phyloP scores from a whole-genome alignment of 495 filamentous ascomycete species.

The Lindgomyces ingoldianus region DNA sequence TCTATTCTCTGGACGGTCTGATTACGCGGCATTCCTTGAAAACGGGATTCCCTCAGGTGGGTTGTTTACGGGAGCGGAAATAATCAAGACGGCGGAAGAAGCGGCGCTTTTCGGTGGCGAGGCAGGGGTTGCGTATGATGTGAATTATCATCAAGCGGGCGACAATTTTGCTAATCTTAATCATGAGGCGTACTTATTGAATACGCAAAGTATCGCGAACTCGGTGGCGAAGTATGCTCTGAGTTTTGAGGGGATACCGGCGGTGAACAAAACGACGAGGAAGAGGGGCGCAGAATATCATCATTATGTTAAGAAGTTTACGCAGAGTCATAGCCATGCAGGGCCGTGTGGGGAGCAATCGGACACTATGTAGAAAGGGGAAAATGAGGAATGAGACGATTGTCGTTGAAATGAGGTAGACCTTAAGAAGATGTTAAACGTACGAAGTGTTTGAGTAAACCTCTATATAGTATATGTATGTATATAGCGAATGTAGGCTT shows the following conservation, averaged over 20 bases:
- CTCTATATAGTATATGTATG: no score
- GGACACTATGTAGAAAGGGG: background rate
- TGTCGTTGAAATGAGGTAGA: background rate
- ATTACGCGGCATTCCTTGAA: constrained; percentile 70
- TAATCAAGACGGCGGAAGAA: constrained; percentile 62
- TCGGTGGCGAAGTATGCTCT: constrained; percentile 65
- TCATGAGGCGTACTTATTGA: constrained; percentile 60
- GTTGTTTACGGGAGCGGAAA: constrained; percentile 71
- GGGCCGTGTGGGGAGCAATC: background rate
- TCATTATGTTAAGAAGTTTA: background rate
- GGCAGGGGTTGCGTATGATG: constrained; percentile 61
- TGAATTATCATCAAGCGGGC: constrained; percentile 62
- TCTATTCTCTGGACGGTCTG: constrained; percentile 64
- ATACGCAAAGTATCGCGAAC: constrained; percentile 63
- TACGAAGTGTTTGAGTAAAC: background rate
- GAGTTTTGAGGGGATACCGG: constrained; percentile 54
- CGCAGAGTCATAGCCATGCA: background rate
- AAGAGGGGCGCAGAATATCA: constrained; percentile 21
- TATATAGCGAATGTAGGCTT: no score
- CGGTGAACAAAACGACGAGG: constrained; percentile 3
- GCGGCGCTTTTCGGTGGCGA: constrained; percentile 60
- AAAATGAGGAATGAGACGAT: background rate
- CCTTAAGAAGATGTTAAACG: background rate
- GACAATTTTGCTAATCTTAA: constrained; percentile 64
- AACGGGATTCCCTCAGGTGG: constrained; percentile 66